Percentiles rank a stretch among this genome's conserved stretches.
Conservation (phyloP, 2,329 filamentous ascomycete genomes). For the Xylaria sp. region DNA sequence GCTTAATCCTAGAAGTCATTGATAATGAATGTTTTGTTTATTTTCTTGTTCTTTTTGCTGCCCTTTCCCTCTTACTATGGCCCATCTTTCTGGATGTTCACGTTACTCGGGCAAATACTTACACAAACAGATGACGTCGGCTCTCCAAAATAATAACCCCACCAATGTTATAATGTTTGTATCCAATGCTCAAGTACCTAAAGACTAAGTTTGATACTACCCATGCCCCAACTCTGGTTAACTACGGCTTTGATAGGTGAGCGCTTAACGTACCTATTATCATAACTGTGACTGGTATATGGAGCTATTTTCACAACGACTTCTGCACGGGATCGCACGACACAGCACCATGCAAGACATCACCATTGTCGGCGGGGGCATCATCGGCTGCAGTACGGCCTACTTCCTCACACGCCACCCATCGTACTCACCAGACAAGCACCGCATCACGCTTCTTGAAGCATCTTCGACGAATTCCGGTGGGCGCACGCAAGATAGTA, state of each 20-base stretch:
- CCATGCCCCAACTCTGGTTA: background rate
- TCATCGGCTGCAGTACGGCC: slow-evolving; percentile 79
- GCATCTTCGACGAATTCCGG: slow-evolving; percentile 62
- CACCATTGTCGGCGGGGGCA: slow-evolving; percentile 71
- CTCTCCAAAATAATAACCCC: too few relatives aligned
- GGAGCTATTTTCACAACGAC: background rate
- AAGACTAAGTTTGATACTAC: too few relatives aligned
- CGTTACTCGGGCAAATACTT: too few relatives aligned
- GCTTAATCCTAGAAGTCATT: too few relatives aligned
- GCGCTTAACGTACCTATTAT: background rate
- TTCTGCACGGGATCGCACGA: background rate
- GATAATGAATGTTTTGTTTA: too few relatives aligned
- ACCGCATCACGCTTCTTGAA: slow-evolving; percentile 78
- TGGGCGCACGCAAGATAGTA: slow-evolving; percentile 51
- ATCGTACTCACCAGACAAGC: slow-evolving; percentile 70
- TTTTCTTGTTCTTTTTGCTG: too few relatives aligned
- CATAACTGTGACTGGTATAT: background rate
- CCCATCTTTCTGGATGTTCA: too few relatives aligned
- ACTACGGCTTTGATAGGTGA: background rate
- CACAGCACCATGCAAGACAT: slow-evolving; percentile 45
- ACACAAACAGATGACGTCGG: too few relatives aligned
- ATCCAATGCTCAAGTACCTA: too few relatives aligned
- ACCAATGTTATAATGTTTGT: too few relatives aligned
- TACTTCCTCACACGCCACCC: slow-evolving; percentile 80
- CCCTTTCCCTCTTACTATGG: too few relatives aligned